phyloP scores from a whole-genome alignment of 108 stramenopile genomes.

The Nitzschia inconspicua region DNA sequence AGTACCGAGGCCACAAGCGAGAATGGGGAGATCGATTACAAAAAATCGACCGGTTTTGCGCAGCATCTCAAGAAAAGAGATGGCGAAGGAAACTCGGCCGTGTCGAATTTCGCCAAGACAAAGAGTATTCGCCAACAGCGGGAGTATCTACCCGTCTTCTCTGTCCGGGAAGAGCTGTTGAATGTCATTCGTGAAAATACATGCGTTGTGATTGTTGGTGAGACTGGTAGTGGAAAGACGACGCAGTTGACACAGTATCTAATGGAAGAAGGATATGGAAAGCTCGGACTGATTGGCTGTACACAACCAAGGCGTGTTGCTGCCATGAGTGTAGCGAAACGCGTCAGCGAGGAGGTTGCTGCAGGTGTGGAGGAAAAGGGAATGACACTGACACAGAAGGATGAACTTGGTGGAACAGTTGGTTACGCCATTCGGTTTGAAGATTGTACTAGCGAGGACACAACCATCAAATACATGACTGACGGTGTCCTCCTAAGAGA shows the following conservation, averaged over 20 bases:
- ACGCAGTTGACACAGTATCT: constrained; percentile 98
- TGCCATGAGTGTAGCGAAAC: constrained; percentile 98
- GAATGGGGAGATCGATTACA: constrained; percentile 83
- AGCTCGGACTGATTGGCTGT: constrained; percentile 95
- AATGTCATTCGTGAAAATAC: constrained; percentile 92
- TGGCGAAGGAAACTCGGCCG: constrained; percentile 21
- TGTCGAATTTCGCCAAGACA: constrained; percentile 81
- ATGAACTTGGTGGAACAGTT: constrained; percentile 89
- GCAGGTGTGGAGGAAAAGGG: constrained; percentile 56
- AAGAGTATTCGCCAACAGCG: constrained; percentile 93
- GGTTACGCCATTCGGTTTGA: constrained; percentile 99
- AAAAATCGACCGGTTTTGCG: constrained; percentile 85
- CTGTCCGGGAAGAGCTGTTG: constrained; percentile 92
- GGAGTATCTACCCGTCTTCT: constrained; percentile 91
- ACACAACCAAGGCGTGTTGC: constrained; percentile 96
- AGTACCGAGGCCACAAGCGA: constrained; percentile 15
- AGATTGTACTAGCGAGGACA: constrained; percentile 86
- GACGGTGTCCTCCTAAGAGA: constrained; percentile 98
- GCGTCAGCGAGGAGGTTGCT: constrained; percentile 95
- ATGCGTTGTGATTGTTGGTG: constrained; percentile 88
- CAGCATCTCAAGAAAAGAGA: constrained; percentile 75
- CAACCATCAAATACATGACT: constrained; percentile 94
- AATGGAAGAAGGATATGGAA: constrained; percentile 92
- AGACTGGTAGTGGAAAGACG: constrained; percentile 88
- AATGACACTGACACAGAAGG: constrained; percentile 48